A percentile compares a stretch with the other conserved stretches of the same genome.
These are phyloP conservation scores for Pichia sp. DNA, from an alignment of 1,139 yeast species.

Conservation along the genomic window DNA sequence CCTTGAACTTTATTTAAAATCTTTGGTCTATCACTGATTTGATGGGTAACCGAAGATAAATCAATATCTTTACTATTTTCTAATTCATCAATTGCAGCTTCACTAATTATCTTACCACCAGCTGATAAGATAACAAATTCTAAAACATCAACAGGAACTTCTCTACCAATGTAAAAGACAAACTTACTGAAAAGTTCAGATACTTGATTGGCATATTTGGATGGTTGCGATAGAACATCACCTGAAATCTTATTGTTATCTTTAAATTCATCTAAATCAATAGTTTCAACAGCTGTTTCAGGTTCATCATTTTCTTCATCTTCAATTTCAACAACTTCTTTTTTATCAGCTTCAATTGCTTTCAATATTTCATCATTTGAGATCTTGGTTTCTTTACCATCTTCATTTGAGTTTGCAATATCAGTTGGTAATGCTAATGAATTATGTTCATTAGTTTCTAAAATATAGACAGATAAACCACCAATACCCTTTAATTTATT, in stretches of 20 bases:
- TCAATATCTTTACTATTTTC: slow-evolving; percentile 45
- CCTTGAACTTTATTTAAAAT: slow-evolving; percentile 74
- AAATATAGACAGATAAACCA: slow-evolving; percentile 77
- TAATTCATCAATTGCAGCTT: slow-evolving; percentile 73
- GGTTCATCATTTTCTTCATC: slow-evolving; percentile 36
- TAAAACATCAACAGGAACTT: slow-evolving; percentile 85
- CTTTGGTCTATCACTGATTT: slow-evolving; percentile 88
- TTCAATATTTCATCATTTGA: slow-evolving; percentile 40
- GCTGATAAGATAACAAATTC: slow-evolving; percentile 83
- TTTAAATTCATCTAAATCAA: slow-evolving; percentile 66
- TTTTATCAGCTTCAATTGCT: slow-evolving; percentile 45
- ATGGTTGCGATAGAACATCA: slow-evolving; percentile 77
- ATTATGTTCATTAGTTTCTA: slow-evolving; percentile 45
- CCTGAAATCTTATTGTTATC: slow-evolving; percentile 53
- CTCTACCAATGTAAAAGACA: slow-evolving; percentile 86
- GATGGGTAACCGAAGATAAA: slow-evolving; percentile 76
- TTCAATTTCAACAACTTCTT: slow-evolving; percentile 25
- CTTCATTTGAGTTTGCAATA: slow-evolving; percentile 16
- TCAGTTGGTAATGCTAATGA: slow-evolving; percentile 39
- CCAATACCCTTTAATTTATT: slow-evolving; percentile 77
- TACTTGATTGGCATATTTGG: slow-evolving; percentile 49
- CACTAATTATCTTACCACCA: slow-evolving; percentile 84
- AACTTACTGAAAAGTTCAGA: slow-evolving; percentile 65
- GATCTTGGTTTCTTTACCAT: slow-evolving; percentile 28
- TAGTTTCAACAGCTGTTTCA: slow-evolving; percentile 37